Evolutionary conservation across 257 asterid species (phyloP).

Genomic region (Echium plantagineum): DNA sequence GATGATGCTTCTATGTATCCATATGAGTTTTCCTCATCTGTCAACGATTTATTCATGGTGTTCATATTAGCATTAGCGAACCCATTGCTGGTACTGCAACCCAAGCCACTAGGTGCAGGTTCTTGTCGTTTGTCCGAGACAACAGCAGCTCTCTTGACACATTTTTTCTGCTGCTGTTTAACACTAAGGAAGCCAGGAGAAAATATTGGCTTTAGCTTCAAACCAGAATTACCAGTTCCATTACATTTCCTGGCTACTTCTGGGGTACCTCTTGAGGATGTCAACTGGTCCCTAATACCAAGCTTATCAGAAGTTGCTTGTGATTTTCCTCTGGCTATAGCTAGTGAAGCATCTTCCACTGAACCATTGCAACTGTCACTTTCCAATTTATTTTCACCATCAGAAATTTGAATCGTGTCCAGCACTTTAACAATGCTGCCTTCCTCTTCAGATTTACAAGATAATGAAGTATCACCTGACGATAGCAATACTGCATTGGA

Average conservation of each 20-base stretch:
- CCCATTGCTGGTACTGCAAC: slow-evolving; percentile 13
- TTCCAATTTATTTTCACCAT: slow-evolving; percentile 17
- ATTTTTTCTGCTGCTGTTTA: slow-evolving; percentile 25
- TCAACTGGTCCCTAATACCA: slow-evolving; percentile 7
- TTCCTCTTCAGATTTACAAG: slow-evolving; percentile 1
- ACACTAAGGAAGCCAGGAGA: slow-evolving; percentile 52
- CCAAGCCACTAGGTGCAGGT: not conserved
- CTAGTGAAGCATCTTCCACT: slow-evolving; percentile 11
- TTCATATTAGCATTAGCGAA: not conserved
- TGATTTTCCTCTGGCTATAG: slow-evolving; percentile 15
- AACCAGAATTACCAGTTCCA: slow-evolving; percentile 13
- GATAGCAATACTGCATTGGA: slow-evolving; percentile 9
- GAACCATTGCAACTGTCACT: not conserved
- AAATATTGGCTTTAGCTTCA: slow-evolving; percentile 43
- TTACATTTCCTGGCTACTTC: slow-evolving; percentile 23
- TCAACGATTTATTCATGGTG: not conserved
- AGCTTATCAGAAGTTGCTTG: slow-evolving; percentile 14
- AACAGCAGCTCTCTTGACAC: slow-evolving; percentile 13
- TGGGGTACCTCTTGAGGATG: slow-evolving; percentile 13
- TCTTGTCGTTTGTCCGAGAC: slow-evolving; percentile 9
- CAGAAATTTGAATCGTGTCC: slow-evolving; percentile 15
- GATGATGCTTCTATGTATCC: not conserved
- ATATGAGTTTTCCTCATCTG: not conserved
- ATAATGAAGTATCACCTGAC: slow-evolving; percentile 5
- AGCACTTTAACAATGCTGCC: slow-evolving; percentile 1